These are phyloP conservation scores for Podospora tetraspora DNA, from an alignment of 495 filamentous ascomycete species.

Conservation along the genomic window DNA sequence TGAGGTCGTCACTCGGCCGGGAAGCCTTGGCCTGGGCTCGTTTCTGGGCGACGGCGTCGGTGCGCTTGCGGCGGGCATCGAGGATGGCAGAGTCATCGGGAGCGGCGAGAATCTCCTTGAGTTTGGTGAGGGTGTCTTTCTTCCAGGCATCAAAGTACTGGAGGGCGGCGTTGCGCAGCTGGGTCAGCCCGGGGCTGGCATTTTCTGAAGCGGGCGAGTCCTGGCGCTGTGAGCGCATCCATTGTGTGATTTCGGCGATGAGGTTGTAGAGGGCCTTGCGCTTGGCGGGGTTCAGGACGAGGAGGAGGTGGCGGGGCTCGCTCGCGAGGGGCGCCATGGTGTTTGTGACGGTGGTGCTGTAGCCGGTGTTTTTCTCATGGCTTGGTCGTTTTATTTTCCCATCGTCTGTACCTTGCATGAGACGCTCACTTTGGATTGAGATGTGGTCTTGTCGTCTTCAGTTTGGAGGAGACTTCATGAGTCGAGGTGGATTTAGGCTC, in stretches of 20 bases:
- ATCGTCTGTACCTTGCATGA: background rate
- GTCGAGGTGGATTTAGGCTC: background rate
- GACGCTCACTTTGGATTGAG: background rate
- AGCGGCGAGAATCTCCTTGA: conserved; percentile 35
- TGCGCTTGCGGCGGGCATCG: conserved; percentile 34
- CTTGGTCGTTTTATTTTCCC: background rate
- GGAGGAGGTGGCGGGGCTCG: conserved; percentile 42
- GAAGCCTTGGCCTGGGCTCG: conserved; percentile 15
- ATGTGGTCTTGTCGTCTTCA: background rate
- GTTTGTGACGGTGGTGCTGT: background rate
- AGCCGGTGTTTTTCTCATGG: background rate
- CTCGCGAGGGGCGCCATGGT: conserved; percentile 41
- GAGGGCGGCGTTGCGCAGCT: conserved; percentile 32
- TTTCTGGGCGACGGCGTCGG: conserved; percentile 22
- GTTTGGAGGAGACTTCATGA: background rate
- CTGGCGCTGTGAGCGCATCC: conserved; percentile 41
- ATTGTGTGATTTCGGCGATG: conserved; percentile 32
- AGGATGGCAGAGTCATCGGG: conserved; percentile 34
- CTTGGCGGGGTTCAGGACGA: conserved; percentile 38
- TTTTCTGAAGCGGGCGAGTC: background rate
- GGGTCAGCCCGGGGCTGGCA: conserved; percentile 29
- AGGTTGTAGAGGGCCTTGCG: conserved; percentile 40
- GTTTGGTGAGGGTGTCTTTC: conserved; percentile 27
- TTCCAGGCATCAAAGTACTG: conserved; percentile 41
- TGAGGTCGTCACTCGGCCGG: conserved; percentile 22